Percentiles rank a stretch among this genome's conserved stretches.
Conservation (phyloP, 208 protist species). For the Leishmania lainsoni region DNA sequence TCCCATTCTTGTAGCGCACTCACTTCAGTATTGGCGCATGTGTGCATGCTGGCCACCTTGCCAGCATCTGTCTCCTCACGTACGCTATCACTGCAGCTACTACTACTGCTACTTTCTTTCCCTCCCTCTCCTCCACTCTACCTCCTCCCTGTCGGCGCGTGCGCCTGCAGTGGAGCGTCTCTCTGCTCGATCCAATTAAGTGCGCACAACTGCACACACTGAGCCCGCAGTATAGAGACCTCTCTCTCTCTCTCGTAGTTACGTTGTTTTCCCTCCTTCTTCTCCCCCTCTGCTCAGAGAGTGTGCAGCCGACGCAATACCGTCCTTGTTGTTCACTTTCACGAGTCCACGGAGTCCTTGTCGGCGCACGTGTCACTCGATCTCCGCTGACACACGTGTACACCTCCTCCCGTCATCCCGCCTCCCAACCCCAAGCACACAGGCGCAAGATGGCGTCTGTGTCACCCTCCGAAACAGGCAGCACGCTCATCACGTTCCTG, state of each 20-base stretch:
- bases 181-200: background rate
- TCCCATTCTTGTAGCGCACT: background rate
- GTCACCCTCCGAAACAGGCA: conserved; percentile 54
- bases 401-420: background rate
- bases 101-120: background rate
- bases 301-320: background rate
- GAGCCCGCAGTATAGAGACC: background rate
- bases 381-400: background rate
- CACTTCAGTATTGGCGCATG: background rate
- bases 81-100: background rate
- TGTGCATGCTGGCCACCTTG: background rate
- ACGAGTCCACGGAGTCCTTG: background rate
- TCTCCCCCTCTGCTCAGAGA: background rate
- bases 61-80: background rate
- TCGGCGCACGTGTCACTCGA: background rate
- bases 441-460: conserved; percentile 29
- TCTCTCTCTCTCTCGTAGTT: background rate
- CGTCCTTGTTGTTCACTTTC: too few species aligned
- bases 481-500: conserved; percentile 95
- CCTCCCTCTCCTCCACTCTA: background rate
- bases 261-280: background rate
- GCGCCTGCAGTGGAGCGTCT: background rate
- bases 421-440: conserved; percentile 1
- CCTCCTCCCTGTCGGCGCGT: background rate
- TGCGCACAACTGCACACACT: background rate